A percentile compares a stretch with the other conserved stretches of the same genome.
phyloP scores from a whole-genome alignment of 192 early-diverging fungal species.

The Obelidium mucronatum region DNA sequence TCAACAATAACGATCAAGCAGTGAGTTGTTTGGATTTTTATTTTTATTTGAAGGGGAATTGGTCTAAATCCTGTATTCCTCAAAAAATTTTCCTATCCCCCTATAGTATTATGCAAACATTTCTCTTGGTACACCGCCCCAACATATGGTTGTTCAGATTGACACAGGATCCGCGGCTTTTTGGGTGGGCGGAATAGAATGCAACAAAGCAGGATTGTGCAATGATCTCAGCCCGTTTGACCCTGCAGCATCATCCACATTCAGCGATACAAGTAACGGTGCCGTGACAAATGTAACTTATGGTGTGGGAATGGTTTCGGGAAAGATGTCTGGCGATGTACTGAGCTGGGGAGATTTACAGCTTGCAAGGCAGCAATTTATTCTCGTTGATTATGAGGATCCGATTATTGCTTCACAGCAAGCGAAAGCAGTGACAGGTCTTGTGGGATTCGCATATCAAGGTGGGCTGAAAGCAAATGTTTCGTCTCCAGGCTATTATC shows the following conservation, averaged over 20 bases:
- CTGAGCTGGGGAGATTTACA: neutral
- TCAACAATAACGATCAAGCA: too few relatives aligned
- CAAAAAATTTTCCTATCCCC: too few relatives aligned
- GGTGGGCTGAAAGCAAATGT: neutral
- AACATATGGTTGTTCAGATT: neutral
- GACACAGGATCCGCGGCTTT: slow-evolving; percentile 13
- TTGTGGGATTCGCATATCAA: slow-evolving; percentile 7
- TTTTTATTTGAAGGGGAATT: too few relatives aligned
- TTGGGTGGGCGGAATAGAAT: neutral
- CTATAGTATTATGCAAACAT: neutral
- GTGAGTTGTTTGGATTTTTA: too few relatives aligned
- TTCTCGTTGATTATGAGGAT: slow-evolving; percentile 13
- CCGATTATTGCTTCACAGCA: slow-evolving; percentile 9
- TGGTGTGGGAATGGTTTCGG: neutral
- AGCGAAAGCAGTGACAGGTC: neutral
- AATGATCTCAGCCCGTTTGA: neutral
- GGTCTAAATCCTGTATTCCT: too few relatives aligned
- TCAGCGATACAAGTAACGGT: neutral
- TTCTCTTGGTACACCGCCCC: slow-evolving; percentile 23
- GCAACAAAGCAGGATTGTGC: neutral
- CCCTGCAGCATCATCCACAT: neutral
- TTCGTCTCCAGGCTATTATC: neutral
- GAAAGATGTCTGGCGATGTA: neutral
- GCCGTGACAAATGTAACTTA: neutral
- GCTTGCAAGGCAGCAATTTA: neutral